Evolutionary conservation across 2,329 filamentous ascomycete species (phyloP), one percentile per base, ranked within the genome.

Genomic region (Aureobasidium zeae): DNA sequence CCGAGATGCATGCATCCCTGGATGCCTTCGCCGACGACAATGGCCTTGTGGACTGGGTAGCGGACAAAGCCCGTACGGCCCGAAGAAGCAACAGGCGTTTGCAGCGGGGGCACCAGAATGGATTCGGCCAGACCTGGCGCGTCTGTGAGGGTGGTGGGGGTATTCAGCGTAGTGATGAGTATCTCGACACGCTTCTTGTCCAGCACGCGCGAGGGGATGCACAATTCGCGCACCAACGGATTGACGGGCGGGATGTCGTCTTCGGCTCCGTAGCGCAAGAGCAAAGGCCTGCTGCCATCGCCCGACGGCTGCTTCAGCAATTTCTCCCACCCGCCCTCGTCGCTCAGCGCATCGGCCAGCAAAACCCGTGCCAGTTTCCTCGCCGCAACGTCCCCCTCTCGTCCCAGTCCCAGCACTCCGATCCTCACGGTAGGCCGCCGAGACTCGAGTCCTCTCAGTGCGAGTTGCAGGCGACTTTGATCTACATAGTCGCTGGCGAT

Each of bases 21-120:
- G 2, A 94, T 64, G 0, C 86, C 87, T 36, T 84, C 73, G 0
- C 78, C 79, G 7, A 94, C 73, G 8, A 95, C 55, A 12, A 95
- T 63, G 1, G 81, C 77, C 57, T 81, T 84, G 58, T 96, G 89
- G 1, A 95, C 86, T 0, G 89, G 88, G 32, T 86, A 86, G 5
- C 79, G 77, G 30, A 91, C 71, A 12, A 79, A 73, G 10, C 79
- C 78, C 45, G 77, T 73, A 48, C 77, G 71, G 7, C 79, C 79
- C 12, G 75, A 76, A 48, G 71, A 72, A 11, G 81, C 79, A 5
- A 70, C 73, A 2, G 76, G 76, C 30, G 85, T 83, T 15, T 84
- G 78, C 24, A 94, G 73, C 20, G 65, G 61, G 4, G 87, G 87
- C 13, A 86, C 81, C n/a, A 94, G 71, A 10, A 88, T 68, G 0